phyloP scores from a whole-genome alignment of 495 filamentous ascomycete species.

The Rhypophila decipiens region DNA sequence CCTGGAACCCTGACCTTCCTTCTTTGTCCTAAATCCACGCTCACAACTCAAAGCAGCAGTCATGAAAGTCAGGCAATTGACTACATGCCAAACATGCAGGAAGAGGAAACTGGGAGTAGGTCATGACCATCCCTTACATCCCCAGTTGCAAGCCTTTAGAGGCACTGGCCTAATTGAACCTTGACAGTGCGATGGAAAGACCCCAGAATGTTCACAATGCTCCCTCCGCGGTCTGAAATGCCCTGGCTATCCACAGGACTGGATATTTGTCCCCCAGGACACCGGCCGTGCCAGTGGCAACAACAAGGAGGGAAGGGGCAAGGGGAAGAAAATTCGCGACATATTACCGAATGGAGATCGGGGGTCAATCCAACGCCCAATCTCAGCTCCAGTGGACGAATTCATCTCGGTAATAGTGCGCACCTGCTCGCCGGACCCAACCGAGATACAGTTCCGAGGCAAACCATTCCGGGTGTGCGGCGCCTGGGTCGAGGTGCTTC shows the following conservation, averaged over 20 bases:
- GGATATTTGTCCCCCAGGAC: slow-evolving; percentile 17
- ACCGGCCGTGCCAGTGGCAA: not conserved
- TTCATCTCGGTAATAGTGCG: slow-evolving; percentile 11
- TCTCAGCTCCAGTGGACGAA: slow-evolving; percentile 4
- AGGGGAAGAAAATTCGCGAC: not conserved
- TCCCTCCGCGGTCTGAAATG: slow-evolving; percentile 10
- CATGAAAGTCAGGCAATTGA: slow-evolving; percentile 19
- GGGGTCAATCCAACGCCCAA: not conserved
- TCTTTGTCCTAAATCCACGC: not conserved
- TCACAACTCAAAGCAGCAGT: not conserved
- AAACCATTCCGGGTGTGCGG: slow-evolving; percentile 29
- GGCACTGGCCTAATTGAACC: not conserved
- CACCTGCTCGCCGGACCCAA: slow-evolving; percentile 5
- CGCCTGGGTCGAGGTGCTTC: slow-evolving; percentile 33
- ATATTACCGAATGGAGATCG: not conserved
- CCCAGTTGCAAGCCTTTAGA: not conserved
- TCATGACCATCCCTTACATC: too few species aligned
- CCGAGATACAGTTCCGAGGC: not conserved
- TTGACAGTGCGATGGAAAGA: slow-evolving; percentile 17
- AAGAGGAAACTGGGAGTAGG: slow-evolving; percentile 18
- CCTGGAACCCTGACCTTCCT: too few species aligned
- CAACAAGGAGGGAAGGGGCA: not conserved
- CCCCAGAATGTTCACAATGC: slow-evolving; percentile 16
- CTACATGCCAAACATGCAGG: slow-evolving; percentile 17
- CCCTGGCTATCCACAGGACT: slow-evolving; percentile 16